Evolutionary conservation across 2,329 filamentous ascomycete genomes (phyloP).

Genomic region (Paraconiothyrium sp.): DNA sequence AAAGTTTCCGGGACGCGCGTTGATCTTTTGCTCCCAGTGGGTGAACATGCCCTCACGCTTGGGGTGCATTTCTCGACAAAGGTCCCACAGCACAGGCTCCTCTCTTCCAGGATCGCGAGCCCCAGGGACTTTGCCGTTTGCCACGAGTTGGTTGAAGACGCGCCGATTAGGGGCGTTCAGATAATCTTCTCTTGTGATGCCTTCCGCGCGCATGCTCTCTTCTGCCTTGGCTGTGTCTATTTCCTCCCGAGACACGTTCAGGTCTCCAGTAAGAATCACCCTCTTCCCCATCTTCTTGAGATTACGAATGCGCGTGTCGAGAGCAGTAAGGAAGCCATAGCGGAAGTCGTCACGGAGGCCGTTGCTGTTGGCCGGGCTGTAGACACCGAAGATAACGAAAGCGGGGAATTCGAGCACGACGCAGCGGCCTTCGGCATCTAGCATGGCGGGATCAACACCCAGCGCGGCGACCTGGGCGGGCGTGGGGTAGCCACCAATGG

Average conservation of each 20-base stretch:
- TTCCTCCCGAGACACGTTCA: slow-evolving; percentile 78
- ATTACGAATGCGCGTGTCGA: slow-evolving; percentile 88
- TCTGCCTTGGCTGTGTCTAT: slow-evolving; percentile 80
- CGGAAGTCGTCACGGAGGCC: slow-evolving; percentile 85
- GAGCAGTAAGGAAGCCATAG: slow-evolving; percentile 77
- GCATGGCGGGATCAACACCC: slow-evolving; percentile 70
- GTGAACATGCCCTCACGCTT: slow-evolving; percentile 91
- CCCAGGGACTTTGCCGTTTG: slow-evolving; percentile 74
- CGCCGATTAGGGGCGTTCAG: slow-evolving; percentile 75
- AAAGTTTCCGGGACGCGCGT: slow-evolving; percentile 94
- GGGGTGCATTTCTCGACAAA: slow-evolving; percentile 83
- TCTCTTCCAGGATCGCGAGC: slow-evolving; percentile 75
- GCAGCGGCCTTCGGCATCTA: slow-evolving; percentile 93
- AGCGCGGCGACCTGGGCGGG: slow-evolving; percentile 70
- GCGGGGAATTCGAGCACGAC: slow-evolving; percentile 92
- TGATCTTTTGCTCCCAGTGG: slow-evolving; percentile 94
- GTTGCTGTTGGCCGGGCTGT: slow-evolving; percentile 89
- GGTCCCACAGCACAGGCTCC: slow-evolving; percentile 79
- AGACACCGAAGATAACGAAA: slow-evolving; percentile 92
- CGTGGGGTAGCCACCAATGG: slow-evolving; percentile 89
- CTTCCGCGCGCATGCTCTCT: slow-evolving; percentile 76
- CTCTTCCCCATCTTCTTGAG: slow-evolving; percentile 81
- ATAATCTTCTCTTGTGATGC: slow-evolving; percentile 75
- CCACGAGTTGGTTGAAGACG: slow-evolving; percentile 86
- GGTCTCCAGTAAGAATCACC: slow-evolving; percentile 85